These are phyloP conservation scores for Pichia cephalocereana DNA, from an alignment of 805 yeast genomes.

Conservation along the genomic window DNA sequence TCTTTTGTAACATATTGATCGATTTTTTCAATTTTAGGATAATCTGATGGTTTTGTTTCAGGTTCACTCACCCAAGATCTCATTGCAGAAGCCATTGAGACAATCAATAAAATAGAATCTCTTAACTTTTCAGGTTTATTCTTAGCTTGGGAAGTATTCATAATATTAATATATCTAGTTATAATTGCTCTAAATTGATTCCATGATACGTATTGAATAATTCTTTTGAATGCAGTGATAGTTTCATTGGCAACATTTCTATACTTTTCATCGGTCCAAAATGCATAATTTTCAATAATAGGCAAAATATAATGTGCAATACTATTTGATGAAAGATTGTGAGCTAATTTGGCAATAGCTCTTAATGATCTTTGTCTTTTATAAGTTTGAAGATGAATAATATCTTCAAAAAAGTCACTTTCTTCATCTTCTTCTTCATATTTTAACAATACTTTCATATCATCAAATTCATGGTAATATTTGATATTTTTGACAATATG, in stretches of 20 bases:
- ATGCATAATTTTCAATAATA: constrained; percentile 71
- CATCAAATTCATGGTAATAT: constrained; percentile 41
- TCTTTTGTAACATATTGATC: constrained; percentile 45
- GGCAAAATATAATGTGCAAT: constrained; percentile 80
- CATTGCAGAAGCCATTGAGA: constrained; percentile 43
- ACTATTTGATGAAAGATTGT: constrained; percentile 42
- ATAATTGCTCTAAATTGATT: constrained; percentile 71
- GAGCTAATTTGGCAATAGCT: constrained; percentile 41
- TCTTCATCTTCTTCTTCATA: constrained; percentile 70
- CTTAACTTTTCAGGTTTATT: constrained; percentile 37
- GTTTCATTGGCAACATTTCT: constrained; percentile 62
- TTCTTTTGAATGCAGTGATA: constrained; percentile 46
- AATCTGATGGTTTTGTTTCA: constrained; percentile 22
- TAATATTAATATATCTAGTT: constrained; percentile 46
- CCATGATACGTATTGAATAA: constrained; percentile 59
- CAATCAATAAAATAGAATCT: constrained; percentile 50
- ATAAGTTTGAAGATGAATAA: constrained; percentile 75
- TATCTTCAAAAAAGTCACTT: constrained; percentile 50
- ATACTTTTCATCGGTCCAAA: constrained; percentile 46
- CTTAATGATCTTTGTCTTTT: constrained; percentile 80
- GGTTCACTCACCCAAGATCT: constrained; percentile 10
- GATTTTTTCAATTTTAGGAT: constrained; percentile 29
- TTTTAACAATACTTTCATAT: constrained; percentile 54
- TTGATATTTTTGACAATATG: constrained; percentile 45
- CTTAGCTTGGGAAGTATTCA: constrained; percentile 14